These are phyloP conservation scores for Lithospermum erythrorhizon DNA, from an alignment of 257 asterid species.

Conservation along the genomic window DNA sequence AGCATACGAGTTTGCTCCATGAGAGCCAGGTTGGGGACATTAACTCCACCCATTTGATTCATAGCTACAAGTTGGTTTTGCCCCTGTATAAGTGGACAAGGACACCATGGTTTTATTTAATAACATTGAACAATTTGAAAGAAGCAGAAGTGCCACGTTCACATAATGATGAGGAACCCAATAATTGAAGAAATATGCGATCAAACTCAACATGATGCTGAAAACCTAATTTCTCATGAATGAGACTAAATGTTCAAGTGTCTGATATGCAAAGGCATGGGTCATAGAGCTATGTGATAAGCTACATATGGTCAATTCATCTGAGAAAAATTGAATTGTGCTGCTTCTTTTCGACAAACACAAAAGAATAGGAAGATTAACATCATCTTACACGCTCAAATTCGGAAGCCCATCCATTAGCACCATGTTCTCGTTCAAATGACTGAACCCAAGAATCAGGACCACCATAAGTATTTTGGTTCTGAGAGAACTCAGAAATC, in stretches of 20 bases:
- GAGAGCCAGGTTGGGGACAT: slow-evolving; percentile 51
- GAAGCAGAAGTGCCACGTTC: neutral
- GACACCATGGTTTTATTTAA: neutral
- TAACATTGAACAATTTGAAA: neutral
- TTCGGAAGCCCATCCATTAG: slow-evolving; percentile 96
- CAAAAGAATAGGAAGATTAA: slow-evolving; percentile 14
- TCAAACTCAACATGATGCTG: too few species aligned
- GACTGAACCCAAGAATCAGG: slow-evolving; percentile 84
- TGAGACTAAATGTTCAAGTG: too few species aligned
- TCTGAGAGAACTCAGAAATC: slow-evolving; percentile 67
- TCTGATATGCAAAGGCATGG: too few species aligned
- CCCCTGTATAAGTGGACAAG: slow-evolving; percentile 45
- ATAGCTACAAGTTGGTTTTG: slow-evolving; percentile 65
- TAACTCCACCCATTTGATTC: slow-evolving; percentile 61
- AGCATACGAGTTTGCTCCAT: slow-evolving; percentile 91
- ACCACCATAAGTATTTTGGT: slow-evolving; percentile 43
- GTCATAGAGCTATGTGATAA: too few species aligned
- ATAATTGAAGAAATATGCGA: too few species aligned
- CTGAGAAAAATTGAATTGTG: neutral
- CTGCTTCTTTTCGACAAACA: neutral
- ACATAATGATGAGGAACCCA: too few species aligned
- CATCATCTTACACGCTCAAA: slow-evolving; percentile 72
- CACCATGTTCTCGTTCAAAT: slow-evolving; percentile 83
- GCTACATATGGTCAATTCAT: neutral
- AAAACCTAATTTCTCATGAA: too few species aligned